A percentile compares a stretch with the other conserved stretches of the same genome.
Conservation (phyloP, 305 asterid species). For the Petunia hybrid region DNA sequence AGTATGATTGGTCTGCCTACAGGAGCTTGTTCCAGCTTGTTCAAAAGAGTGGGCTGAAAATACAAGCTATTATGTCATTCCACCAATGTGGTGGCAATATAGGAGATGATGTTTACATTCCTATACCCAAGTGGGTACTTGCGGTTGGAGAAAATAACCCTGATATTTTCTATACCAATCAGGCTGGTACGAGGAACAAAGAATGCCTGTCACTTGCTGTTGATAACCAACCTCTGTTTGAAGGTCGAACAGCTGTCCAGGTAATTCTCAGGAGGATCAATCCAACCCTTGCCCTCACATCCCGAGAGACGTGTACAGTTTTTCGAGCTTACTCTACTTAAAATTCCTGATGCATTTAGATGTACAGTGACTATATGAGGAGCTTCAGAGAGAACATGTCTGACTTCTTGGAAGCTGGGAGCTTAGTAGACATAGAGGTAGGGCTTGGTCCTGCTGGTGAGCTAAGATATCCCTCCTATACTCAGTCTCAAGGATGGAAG, state of each 20-base stretch:
- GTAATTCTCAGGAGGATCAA: constrained; percentile 37
- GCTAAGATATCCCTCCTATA: constrained; percentile 81
- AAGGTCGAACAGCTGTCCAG: constrained; percentile 80
- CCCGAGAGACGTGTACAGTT: neutral
- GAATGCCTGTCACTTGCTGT: constrained; percentile 80
- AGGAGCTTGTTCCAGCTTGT: constrained; percentile 58
- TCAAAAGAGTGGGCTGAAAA: constrained; percentile 56
- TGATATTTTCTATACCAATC: constrained; percentile 69
- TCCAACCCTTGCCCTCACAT: neutral
- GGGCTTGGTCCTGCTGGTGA: constrained; percentile 94
- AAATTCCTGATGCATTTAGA: constrained; percentile 43
- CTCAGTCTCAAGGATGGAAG: constrained; percentile 74
- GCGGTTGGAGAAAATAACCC: constrained; percentile 53
- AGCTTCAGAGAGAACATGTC: constrained; percentile 72
- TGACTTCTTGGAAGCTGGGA: constrained; percentile 57
- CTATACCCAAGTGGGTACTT: constrained; percentile 75
- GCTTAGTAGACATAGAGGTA: constrained; percentile 76
- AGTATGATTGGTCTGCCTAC: constrained; percentile 77
- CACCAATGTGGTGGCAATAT: constrained; percentile 92
- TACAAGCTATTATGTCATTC: constrained; percentile 88
- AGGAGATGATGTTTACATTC: constrained; percentile 71
- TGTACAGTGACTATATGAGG: constrained; percentile 78
- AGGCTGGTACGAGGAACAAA: constrained; percentile 54
- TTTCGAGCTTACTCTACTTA: neutral
- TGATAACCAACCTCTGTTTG: constrained; percentile 68